Conservation (phyloP, 305 asterid genomes). For the Fraxinus xanthoxyloides region DNA sequence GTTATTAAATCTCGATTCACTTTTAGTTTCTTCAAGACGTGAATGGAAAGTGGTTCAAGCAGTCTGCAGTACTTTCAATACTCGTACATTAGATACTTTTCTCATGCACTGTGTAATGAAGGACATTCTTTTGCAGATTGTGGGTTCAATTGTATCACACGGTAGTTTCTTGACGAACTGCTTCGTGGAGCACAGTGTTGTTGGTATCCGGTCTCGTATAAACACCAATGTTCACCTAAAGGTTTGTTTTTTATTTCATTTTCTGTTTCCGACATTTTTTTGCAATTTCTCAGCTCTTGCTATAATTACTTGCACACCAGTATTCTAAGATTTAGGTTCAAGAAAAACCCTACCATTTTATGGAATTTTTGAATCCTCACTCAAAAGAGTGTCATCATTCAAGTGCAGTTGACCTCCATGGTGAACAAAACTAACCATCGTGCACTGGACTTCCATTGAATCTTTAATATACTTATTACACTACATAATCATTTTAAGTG, state of each 20-base stretch:
- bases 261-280: constrained; percentile 3
- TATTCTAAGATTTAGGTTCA: neutral
- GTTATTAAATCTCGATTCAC: constrained; percentile 30
- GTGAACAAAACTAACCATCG: neutral
- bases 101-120: constrained; percentile 17
- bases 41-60: neutral
- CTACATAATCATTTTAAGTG: neutral
- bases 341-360: neutral
- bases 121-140: constrained; percentile 52
- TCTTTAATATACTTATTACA: neutral
- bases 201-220: constrained; percentile 86
- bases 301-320: neutral
- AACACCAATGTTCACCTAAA: constrained; percentile 72
- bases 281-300: neutral
- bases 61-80: neutral
- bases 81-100: neutral
- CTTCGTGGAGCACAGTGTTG: constrained; percentile 81
- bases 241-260: constrained; percentile 36
- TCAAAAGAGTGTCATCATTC: neutral
- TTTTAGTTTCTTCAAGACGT: neutral
- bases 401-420: neutral
- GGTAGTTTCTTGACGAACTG: constrained; percentile 81
- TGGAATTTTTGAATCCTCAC: neutral
- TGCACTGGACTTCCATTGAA: neutral
- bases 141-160: constrained; percentile 82